phyloP scores from a whole-genome alignment of 2,329 filamentous ascomycete genomes.

The Microsporum audouinii region DNA sequence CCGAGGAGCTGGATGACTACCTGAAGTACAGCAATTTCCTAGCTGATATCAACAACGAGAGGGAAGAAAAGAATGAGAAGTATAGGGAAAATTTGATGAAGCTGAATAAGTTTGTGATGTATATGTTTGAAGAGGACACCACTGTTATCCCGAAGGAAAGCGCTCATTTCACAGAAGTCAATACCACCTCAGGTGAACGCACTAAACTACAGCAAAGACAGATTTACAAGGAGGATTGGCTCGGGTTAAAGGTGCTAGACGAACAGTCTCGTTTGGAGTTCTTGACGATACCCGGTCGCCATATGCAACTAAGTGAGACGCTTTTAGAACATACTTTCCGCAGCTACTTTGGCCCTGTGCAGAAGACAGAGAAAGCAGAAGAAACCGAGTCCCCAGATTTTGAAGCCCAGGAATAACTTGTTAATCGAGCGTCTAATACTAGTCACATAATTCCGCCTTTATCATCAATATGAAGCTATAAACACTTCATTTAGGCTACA shows the following conservation, averaged over 20 bases:
- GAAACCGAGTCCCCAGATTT: not conserved
- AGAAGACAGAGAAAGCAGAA: not conserved
- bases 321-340: conserved; percentile 54
- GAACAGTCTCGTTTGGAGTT: conserved; percentile 68
- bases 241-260: conserved; percentile 71
- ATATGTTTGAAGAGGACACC: conserved; percentile 74
- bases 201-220: conserved; percentile 56
- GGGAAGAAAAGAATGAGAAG: conserved; percentile 55
- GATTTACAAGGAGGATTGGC: conserved; percentile 86
- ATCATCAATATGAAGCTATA: too few species aligned
- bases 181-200: conserved; percentile 50
- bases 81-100: conserved; percentile 61
- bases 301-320: conserved; percentile 68
- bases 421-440: not conserved
- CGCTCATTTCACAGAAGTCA: conserved; percentile 81
- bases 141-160: conserved; percentile 84
- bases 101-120: conserved; percentile 75
- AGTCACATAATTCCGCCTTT: not conserved
- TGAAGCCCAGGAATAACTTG: not conserved
- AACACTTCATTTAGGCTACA: too few species aligned
- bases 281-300: conserved; percentile 57
- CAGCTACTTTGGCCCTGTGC: conserved; percentile 31
- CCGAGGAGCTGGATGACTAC: conserved; percentile 57
- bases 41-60: conserved; percentile 94
- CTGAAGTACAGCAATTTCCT: conserved; percentile 75